Base-by-base conservation (phyloP, 169 alveolate genomes). In the Plasmodium adleri region DNA sequence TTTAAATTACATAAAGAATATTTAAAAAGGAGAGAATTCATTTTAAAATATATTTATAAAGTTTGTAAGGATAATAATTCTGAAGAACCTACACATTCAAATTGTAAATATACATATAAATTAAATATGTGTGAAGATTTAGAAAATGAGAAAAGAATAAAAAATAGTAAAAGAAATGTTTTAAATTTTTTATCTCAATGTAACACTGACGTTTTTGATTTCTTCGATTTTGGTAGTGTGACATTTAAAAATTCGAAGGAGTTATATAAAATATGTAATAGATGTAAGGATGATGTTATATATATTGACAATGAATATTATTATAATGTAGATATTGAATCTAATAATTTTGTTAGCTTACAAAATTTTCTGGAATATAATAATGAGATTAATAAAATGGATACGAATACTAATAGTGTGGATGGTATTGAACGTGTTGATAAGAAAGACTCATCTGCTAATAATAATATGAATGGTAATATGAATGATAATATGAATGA, bases 21-120 rank as follows among this genome's bases (percentile, higher is more conserved):
- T 71, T 43, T 80, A 49, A 80, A 80, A 80, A 80, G 58, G 58
- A 80, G 54, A 56, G 80, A 80, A 54, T 71, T 43, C 9, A n/a
- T 24, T 6, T 17, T 80, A 39, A 68, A 71, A 20, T 47, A 12
- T 58, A n/a, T 80, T 7, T 80, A 80, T 56, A 54, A 47, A 17
- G 47, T 39, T 39, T 39, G 47, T 39, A 39, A 39, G 5, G 47
- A 39, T 39, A 72, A 56, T 13, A 20, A 13, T 28, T 56, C 54
- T 22, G 13, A 50, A 8, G 45, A 43, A 28, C 20, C 8, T 0
- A 54, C 24, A 17, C 20, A 22, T 43, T 49, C 7, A 1, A 43
- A 52, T 32, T 47, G 56, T 12, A 47, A 71, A 20, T 45, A 32
- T 15, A 54, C 50, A 12, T 50, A 80, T 20, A 52, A 54, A 80